Conservation (phyloP, 73 alveolate species). For the Paramecium sonneborni region DNA sequence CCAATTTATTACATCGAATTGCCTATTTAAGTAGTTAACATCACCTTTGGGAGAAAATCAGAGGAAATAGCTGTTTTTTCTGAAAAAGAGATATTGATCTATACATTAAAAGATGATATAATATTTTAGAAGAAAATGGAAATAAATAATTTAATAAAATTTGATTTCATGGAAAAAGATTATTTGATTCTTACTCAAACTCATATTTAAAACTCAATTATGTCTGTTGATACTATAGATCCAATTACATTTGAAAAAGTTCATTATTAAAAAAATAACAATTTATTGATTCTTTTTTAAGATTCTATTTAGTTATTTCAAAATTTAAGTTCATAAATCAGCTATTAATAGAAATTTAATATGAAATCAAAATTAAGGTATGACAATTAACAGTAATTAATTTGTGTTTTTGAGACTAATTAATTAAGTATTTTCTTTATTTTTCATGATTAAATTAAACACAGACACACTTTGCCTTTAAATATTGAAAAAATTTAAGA, state of each 20-base stretch:
- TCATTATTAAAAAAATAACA: background rate
- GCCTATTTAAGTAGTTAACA: background rate
- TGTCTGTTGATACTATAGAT: background rate
- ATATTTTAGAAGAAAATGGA: background rate
- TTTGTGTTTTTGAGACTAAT: background rate
- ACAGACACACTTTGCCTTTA: background rate
- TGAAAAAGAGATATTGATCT: background rate
- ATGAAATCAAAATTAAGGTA: background rate
- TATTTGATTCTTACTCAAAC: background rate
- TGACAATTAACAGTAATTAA: background rate
- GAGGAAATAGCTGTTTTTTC: background rate
- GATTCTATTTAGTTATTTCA: background rate
- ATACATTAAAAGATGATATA: background rate
- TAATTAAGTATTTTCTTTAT: background rate
- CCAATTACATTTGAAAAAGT: background rate
- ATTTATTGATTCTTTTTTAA: background rate
- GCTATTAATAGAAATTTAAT: background rate
- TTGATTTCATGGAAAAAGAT: background rate
- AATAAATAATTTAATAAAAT: background rate
- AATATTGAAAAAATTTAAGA: slow-evolving; percentile 5
- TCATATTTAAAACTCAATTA: background rate
- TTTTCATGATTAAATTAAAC: background rate
- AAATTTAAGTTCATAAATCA: background rate
- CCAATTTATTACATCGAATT: background rate
- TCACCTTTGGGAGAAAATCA: background rate